Evolutionary conservation across 208 protist species (phyloP), one percentile per base, ranked within the genome.

Genomic region (Acanthamoeba healyi): DNA sequence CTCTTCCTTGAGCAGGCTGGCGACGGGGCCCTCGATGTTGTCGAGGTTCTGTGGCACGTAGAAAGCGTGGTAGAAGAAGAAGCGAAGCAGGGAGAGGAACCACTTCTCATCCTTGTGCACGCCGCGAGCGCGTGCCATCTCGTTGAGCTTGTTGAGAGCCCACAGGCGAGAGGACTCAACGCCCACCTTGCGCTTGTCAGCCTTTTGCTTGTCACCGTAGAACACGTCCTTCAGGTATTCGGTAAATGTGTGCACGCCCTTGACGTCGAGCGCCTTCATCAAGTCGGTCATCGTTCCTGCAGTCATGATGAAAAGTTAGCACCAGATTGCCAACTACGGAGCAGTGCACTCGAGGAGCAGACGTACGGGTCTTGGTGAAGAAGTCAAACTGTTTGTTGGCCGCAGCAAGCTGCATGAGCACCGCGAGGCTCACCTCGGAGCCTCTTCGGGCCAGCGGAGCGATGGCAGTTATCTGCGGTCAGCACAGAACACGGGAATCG

Each of bases 341-440:
- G n/a, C n/a, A n/a, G 15, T 19, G 51, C 51, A 22, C 14, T 3
- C 26, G 42, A 61, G n/a, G 87, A 44, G 49, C n/a, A 40, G 36
- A 29, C 17, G 90, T 94, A 67, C 70, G 90, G 40, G 90, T 94
- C 40, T 94, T 94, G 29, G 90, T 94, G 90, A 94, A 72, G 72
- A 84, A 86, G 36, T 94, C 90, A 84, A 94, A 94, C 61, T 94
- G 90, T 32, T 94, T 94, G 90, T 84, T 79, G 51, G 87, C 87
- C 51, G 19, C 42, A n/a, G 87, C 65, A 15, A 92, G 87, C 34
- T 92, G 87, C 58, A 79, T 92, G 61, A 92, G 65, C 24, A 92
- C 56, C 7, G 87, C 87, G 15, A 92, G 56, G 87, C 87, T 70
- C 34, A 92, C 87, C 24, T 72, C 87, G 17, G 56, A 56, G 29